Evolutionary conservation across 176 grass and related monocot species (phyloP).

Genomic region (Oryza coarctata): DNA sequence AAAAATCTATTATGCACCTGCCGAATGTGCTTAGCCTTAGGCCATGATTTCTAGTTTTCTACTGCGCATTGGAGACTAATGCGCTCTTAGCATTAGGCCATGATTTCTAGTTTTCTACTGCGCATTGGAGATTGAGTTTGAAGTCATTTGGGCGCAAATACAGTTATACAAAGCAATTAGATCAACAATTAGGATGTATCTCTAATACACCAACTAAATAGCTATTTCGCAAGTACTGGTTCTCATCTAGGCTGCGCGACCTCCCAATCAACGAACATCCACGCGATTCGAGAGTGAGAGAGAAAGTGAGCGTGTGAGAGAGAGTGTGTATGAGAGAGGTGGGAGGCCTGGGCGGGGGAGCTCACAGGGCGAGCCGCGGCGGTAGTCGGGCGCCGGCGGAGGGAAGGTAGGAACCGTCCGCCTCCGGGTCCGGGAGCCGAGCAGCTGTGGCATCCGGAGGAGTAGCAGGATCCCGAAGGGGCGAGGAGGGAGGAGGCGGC

Average conservation of each 20-base stretch:
- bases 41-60: not conserved
- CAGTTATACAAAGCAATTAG: not conserved
- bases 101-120: not conserved
- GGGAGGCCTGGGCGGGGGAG: not conserved
- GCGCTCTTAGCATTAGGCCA: not conserved
- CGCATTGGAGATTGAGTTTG: not conserved
- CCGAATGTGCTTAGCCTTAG: not conserved
- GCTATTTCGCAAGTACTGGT: not conserved
- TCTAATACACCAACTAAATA: not conserved
- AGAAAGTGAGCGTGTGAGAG: not conserved
- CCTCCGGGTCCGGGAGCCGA: not conserved
- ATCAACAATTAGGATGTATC: not conserved
- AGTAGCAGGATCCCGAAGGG: not conserved
- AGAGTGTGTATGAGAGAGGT: not conserved
- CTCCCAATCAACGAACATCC: not conserved
- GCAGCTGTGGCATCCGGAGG: not conserved
- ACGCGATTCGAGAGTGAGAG: not conserved
- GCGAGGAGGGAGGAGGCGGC: constrained; percentile 1
- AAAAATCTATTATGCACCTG: not conserved
- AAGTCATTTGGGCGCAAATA: not conserved
- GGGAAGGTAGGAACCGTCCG: not conserved
- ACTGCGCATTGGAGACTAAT: not conserved
- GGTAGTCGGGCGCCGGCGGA: not conserved
- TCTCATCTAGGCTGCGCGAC: not conserved
- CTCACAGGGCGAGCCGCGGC: not conserved